phyloP scores from a whole-genome alignment of 2,329 filamentous ascomycete genomes.

The Bipolaris sorokiniana region DNA sequence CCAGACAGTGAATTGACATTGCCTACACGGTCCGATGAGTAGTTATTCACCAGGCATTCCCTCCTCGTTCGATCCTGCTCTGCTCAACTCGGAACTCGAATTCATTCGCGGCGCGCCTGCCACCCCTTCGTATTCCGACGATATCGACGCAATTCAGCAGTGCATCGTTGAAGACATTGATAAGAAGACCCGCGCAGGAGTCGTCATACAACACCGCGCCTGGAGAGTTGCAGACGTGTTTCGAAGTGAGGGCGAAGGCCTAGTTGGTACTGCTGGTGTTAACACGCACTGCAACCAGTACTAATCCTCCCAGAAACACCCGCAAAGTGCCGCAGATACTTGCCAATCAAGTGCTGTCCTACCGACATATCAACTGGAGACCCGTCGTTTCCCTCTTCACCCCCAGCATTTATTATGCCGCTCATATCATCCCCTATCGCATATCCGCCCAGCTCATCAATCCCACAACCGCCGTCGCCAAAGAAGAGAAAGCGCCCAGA shows the following conservation, averaged over 20 bases:
- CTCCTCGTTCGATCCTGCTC: constrained; percentile 59
- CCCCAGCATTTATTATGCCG: constrained; percentile 65
- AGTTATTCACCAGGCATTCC: constrained; percentile 45
- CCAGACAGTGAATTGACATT: constrained; percentile 1
- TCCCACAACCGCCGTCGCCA: constrained; percentile 42
- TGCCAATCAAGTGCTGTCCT: constrained; percentile 14
- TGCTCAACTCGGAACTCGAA: constrained; percentile 55
- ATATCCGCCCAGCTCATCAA: constrained; percentile 60
- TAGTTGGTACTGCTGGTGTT: constrained; percentile 39
- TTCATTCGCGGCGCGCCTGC: constrained; percentile 26
- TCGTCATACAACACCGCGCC: constrained; percentile 60
- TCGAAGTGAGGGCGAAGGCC: constrained; percentile 55
- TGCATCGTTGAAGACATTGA: constrained; percentile 51
- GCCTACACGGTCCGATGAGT: constrained; percentile 30
- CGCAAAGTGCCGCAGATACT: constrained; percentile 27
- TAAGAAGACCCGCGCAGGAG: constrained; percentile 51
- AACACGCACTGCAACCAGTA: constrained; percentile 4
- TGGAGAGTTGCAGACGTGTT: constrained; percentile 57
- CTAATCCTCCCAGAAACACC: constrained; percentile 45
- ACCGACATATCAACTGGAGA: constrained; percentile 21
- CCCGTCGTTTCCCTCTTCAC: constrained; percentile 47
- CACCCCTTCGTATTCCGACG: constrained; percentile 52
- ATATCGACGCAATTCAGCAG: constrained; percentile 54
- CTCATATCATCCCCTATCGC: constrained; percentile 65
- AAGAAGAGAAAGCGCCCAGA: constrained; percentile 48